phyloP scores from a whole-genome alignment of 2,329 filamentous ascomycete genomes.

The Graphilbum sp. region DNA sequence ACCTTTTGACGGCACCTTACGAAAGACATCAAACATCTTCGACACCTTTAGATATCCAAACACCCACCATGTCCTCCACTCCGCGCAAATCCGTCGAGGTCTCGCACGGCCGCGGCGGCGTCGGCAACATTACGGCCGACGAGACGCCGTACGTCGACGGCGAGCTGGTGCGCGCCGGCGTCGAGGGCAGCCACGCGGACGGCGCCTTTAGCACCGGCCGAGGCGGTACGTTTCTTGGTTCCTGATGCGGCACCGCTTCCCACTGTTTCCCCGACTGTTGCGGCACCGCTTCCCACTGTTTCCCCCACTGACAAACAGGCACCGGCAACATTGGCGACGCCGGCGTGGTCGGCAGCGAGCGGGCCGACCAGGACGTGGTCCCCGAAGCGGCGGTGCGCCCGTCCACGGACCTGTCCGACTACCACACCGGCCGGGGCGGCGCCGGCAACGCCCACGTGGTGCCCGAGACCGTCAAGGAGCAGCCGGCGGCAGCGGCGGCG shows the following conservation, averaged over 20 bases:
- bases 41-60: too few species aligned
- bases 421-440: conserved; percentile 43
- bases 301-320: conserved; percentile 19
- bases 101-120: conserved; percentile 44
- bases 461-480: conserved; percentile 13
- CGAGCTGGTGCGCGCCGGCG: conserved; percentile 39
- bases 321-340: conserved; percentile 41
- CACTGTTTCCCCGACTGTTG: neutral
- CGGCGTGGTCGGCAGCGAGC: conserved; percentile 19
- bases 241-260: neutral
- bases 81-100: conserved; percentile 27
- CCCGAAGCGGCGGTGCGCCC: conserved; percentile 34
- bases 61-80: too few species aligned
- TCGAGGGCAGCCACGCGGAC: conserved; percentile 37
- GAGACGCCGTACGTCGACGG: conserved; percentile 44
- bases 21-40: too few species aligned
- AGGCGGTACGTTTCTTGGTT: conserved; percentile 32
- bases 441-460: conserved; percentile 36
- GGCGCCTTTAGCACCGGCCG: conserved; percentile 42
- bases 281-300: neutral
- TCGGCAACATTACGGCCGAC: conserved; percentile 44
- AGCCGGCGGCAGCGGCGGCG: conserved; percentile 7
- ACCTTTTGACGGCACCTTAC: too few species aligned
- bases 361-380: conserved; percentile 34
- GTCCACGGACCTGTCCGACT: conserved; percentile 29